These are phyloP conservation scores for Neonectria hederae DNA, from an alignment of 2,329 filamentous ascomycete species.

Conservation along the genomic window DNA sequence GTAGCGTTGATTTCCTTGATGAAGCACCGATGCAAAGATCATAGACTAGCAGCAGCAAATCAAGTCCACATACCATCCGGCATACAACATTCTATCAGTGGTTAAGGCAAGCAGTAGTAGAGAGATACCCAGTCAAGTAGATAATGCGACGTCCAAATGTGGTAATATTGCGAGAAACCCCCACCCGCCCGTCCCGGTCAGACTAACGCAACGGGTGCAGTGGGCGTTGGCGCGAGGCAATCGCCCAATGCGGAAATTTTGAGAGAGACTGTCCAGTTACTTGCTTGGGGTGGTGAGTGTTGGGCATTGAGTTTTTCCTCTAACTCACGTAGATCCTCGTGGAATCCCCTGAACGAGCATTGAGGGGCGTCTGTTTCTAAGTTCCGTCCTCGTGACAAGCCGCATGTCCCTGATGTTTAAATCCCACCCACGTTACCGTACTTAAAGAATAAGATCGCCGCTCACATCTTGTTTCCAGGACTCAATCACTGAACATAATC, in stretches of 20 bases:
- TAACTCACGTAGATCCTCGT: neutral
- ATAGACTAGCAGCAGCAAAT: too few species aligned
- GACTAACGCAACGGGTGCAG: neutral
- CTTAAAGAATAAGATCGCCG: neutral
- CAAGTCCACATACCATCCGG: too few species aligned
- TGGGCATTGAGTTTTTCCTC: neutral
- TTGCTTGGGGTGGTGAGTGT: neutral
- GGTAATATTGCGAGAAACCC: neutral
- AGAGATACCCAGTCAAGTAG: too few species aligned
- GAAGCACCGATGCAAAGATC: too few species aligned
- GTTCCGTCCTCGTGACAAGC: neutral
- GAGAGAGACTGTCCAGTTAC: neutral
- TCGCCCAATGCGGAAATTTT: neutral
- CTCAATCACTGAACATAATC: neutral
- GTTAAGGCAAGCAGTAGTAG: too few species aligned
- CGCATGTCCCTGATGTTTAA: neutral
- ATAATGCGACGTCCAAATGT: neutral
- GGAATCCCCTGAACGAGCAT: neutral
- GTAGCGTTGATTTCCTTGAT: too few species aligned
- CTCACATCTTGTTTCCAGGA: neutral
- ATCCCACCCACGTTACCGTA: neutral
- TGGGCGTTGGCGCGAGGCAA: neutral
- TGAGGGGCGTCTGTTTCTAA: neutral
- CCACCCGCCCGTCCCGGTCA: too few species aligned
- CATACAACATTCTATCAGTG: too few species aligned